Percentiles rank a stretch among this genome's conserved stretches.
phyloP scores from a whole-genome alignment of 2,329 filamentous ascomycete genomes.

The Fusarium dlaminii region DNA sequence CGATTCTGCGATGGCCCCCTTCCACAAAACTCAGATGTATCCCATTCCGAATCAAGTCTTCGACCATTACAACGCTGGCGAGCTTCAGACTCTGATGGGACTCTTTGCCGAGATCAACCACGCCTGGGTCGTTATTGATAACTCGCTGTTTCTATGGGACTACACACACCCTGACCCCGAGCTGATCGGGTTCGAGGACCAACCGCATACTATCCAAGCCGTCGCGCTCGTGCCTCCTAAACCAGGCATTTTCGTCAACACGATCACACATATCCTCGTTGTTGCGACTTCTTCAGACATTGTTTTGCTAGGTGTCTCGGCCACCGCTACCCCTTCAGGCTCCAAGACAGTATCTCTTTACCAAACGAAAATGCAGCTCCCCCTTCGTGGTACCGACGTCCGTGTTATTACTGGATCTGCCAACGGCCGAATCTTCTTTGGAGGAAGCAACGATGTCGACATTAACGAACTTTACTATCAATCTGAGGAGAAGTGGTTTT shows the following conservation, averaged over 20 bases:
- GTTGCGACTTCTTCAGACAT: conserved; percentile 89
- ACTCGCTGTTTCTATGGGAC: conserved; percentile 96
- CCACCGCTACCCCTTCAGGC: conserved; percentile 73
- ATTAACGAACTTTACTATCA: conserved; percentile 96
- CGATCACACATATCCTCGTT: conserved; percentile 88
- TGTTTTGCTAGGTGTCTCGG: conserved; percentile 84
- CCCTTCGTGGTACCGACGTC: conserved; percentile 79
- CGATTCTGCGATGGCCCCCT: conserved; percentile 82
- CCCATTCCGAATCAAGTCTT: conserved; percentile 92
- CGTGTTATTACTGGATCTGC: conserved; percentile 82
- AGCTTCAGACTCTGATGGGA: conserved; percentile 92
- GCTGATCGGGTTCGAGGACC: conserved; percentile 90
- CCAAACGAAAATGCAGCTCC: conserved; percentile 85
- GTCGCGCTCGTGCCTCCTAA: conserved; percentile 89
- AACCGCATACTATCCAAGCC: conserved; percentile 86
- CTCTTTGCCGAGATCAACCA: conserved; percentile 94
- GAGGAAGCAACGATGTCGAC: conserved; percentile 81
- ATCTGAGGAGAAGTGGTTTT: conserved; percentile 97
- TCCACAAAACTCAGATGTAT: conserved; percentile 86
- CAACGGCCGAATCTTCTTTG: conserved; percentile 93
- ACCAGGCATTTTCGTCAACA: conserved; percentile 83
- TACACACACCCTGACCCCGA: conserved; percentile 94
- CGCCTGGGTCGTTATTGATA: conserved; percentile 96
- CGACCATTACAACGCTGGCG: conserved; percentile 87
- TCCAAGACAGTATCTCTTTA: conserved; percentile 81